Conservation (phyloP, 2,329 filamentous ascomycete genomes). For the Exophiala alcalophila region DNA sequence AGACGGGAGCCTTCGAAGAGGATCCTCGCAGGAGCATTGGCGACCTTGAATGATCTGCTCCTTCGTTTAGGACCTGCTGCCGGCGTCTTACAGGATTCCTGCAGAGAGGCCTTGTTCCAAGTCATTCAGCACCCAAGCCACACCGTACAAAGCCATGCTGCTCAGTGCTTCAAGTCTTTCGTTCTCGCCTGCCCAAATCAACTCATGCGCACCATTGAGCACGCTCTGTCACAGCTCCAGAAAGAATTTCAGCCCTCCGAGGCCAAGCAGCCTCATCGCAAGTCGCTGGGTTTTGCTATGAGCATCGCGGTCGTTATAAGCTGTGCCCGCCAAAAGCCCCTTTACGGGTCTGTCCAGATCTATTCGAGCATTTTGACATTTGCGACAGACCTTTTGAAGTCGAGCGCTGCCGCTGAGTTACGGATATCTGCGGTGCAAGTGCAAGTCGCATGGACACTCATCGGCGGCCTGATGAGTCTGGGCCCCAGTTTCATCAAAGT, state of each 20-base stretch:
- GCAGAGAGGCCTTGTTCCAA: slow-evolving; percentile 82
- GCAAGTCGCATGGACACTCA: slow-evolving; percentile 95
- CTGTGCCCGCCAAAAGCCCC: slow-evolving; percentile 78
- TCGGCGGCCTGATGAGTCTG: slow-evolving; percentile 92
- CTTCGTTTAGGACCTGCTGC: slow-evolving; percentile 77
- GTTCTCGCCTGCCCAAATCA: slow-evolving; percentile 90
- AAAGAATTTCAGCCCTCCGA: slow-evolving; percentile 69
- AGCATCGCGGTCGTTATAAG: slow-evolving; percentile 87
- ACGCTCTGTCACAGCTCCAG: slow-evolving; percentile 93
- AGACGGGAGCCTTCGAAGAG: slow-evolving; percentile 85
- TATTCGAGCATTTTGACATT: slow-evolving; percentile 88
- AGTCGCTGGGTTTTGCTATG: slow-evolving; percentile 88
- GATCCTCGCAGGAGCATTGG: slow-evolving; percentile 73
- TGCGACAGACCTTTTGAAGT: slow-evolving; percentile 88
- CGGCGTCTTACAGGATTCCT: slow-evolving; percentile 73
- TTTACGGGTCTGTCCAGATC: slow-evolving; percentile 93
- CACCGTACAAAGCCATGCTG: slow-evolving; percentile 87
- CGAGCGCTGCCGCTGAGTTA: slow-evolving; percentile 84
- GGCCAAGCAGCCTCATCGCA: slow-evolving; percentile 64
- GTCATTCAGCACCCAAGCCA: slow-evolving; percentile 94
- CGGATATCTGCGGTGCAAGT: slow-evolving; percentile 91
- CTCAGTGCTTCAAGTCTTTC: slow-evolving; percentile 80
- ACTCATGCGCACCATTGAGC: slow-evolving; percentile 82
- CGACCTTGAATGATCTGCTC: slow-evolving; percentile 75
- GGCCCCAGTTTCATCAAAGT: slow-evolving; percentile 99